Evolutionary conservation across 129 eudicot species (phyloP).

Genomic region (Tagetes patula): DNA sequence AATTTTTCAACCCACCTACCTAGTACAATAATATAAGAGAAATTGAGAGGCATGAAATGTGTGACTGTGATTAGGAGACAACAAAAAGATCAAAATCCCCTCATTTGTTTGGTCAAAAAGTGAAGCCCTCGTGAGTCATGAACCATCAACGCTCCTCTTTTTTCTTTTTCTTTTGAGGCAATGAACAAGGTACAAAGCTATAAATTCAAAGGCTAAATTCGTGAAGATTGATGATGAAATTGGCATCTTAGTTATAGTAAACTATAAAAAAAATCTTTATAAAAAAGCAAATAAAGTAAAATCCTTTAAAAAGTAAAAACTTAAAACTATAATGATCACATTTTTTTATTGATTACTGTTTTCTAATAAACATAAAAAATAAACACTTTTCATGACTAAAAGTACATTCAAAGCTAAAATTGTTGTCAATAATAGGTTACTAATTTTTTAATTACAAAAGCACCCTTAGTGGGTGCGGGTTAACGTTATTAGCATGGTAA

Average conservation of each 20-base stretch:
- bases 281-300: no score
- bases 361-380: neutral
- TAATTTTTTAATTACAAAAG: no score
- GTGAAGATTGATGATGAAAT: slow-evolving; percentile 21
- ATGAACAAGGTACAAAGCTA: slow-evolving; percentile 8
- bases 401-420: no score
- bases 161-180: slow-evolving; percentile 19
- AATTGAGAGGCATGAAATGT: no score
- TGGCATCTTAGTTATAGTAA: slow-evolving; percentile 15
- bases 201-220: slow-evolving; percentile 27
- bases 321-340: neutral
- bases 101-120: slow-evolving; percentile 19
- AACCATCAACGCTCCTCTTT: slow-evolving; percentile 7
- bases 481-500: no score
- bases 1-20: no score
- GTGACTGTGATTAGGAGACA: neutral
- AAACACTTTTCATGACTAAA: no score
- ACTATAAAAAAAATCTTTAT: neutral
- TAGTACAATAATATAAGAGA: no score
- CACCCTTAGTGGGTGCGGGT: no score
- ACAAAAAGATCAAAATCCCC: slow-evolving; percentile 6
- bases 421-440: no score
- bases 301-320: no score
- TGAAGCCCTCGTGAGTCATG: neutral
- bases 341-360: neutral